Evolutionary conservation across 2,329 filamentous ascomycete genomes (phyloP).

Genomic region (Alternaria conjuncta): DNA sequence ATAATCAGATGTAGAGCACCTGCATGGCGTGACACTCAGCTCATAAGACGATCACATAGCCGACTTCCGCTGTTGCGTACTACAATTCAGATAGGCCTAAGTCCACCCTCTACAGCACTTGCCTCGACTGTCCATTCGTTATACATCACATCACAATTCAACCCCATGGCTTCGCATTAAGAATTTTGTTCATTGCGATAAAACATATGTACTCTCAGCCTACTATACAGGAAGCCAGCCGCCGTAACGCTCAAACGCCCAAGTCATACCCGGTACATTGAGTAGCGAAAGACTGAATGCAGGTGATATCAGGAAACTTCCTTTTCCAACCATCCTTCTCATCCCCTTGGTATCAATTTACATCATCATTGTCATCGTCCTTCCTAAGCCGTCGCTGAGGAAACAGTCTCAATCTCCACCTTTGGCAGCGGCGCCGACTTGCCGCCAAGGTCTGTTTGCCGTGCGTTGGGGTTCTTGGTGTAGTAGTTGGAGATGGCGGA

Average conservation of each 20-base stretch:
- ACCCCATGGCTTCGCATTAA: background rate
- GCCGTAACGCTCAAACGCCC: conserved; percentile 20
- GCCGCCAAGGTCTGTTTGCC: conserved; percentile 76
- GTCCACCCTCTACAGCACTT: background rate
- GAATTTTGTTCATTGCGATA: conserved; percentile 14
- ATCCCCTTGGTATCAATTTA: conserved; percentile 31
- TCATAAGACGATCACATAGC: conserved; percentile 13
- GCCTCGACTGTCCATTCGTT: background rate
- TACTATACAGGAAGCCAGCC: conserved; percentile 13
- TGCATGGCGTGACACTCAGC: conserved; percentile 39
- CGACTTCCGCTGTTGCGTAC: background rate
- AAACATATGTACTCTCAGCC: conserved; percentile 3
- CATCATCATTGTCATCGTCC: conserved; percentile 20
- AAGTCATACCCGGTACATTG: conserved; percentile 6
- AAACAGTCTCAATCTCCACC: conserved; percentile 65
- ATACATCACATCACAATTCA: too few relatives aligned
- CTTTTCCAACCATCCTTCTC: background rate
- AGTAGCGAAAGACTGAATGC: conserved; percentile 17
- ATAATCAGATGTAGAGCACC: conserved; percentile 1
- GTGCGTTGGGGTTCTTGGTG: conserved; percentile 82
- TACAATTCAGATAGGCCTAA: background rate
- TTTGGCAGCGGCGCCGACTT: conserved; percentile 73
- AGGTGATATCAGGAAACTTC: conserved; percentile 1
- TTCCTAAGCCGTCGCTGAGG: conserved; percentile 40
- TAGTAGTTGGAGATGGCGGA: conserved; percentile 90